A percentile compares a stretch with the other conserved stretches of the same genome.
phyloP scores from a whole-genome alignment of 208 protist genomes.

The Trypanosoma platydactyli region DNA sequence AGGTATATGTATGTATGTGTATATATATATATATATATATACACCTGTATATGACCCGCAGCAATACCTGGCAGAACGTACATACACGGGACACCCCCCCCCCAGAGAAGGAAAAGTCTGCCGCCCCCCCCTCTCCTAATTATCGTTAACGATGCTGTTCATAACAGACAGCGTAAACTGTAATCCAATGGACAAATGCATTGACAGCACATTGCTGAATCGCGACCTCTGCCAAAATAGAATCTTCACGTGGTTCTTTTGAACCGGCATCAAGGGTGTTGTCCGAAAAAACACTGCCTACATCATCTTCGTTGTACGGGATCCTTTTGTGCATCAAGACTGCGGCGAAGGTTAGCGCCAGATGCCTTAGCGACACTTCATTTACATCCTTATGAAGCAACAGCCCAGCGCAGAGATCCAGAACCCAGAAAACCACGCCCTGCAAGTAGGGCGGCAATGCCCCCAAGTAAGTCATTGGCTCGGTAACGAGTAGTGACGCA shows the following conservation, averaged over 20 bases:
- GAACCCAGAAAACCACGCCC: conserved; percentile 69
- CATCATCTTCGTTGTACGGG: conserved; percentile 29
- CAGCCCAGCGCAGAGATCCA: conserved; percentile 73
- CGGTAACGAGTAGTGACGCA: conserved; percentile 53
- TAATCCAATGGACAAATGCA: conserved; percentile 66
- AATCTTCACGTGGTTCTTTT: conserved; percentile 3
- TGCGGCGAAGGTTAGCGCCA: conserved; percentile 77
- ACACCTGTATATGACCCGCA: no score
- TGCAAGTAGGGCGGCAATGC: conserved; percentile 61
- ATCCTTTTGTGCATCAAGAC: conserved; percentile 38
- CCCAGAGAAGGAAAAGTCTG: not conserved
- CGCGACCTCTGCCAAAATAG: conserved; percentile 16
- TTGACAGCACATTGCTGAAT: conserved; percentile 28
- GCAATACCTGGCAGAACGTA: no score
- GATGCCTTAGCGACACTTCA: conserved; percentile 55
- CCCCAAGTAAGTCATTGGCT: conserved; percentile 75
- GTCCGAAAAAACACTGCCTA: conserved; percentile 24
- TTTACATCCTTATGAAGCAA: conserved; percentile 63
- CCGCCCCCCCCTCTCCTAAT: no score
- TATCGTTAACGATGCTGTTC: conserved; percentile 20
- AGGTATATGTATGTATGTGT: not conserved
- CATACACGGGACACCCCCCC: no score
- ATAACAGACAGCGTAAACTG: conserved; percentile 51
- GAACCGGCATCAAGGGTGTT: conserved; percentile 12
- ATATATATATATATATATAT: not conserved